Percentiles rank a stretch among this genome's conserved stretches.
phyloP scores from a whole-genome alignment of 495 filamentous ascomycete species.

The Cryomyces antarcticus region DNA sequence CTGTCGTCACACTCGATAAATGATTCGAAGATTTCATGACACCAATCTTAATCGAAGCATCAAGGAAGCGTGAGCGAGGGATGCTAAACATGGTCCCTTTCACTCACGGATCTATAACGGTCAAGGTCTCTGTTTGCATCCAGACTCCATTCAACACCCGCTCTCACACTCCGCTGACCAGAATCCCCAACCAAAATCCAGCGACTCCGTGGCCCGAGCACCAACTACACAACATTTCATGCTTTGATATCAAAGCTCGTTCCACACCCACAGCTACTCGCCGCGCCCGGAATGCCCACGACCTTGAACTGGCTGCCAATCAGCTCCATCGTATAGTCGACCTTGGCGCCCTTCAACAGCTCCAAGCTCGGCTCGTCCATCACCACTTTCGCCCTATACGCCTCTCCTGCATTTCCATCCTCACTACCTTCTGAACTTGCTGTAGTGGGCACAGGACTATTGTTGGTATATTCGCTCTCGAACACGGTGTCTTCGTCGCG shows the following conservation, averaged over 20 bases:
- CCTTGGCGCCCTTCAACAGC: conserved; percentile 73
- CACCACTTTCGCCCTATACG: conserved; percentile 56
- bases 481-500: conserved; percentile 62
- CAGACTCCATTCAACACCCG: no score
- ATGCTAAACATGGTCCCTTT: no score
- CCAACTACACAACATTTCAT: conserved; percentile 6
- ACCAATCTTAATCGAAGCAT: no score
- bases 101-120: no score
- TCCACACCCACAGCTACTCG: conserved; percentile 90
- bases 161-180: no score
- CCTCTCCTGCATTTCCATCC: conserved; percentile 6
- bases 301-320: conserved; percentile 98
- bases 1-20: no score
- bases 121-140: no score
- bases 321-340: conserved; percentile 90
- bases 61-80: no score
- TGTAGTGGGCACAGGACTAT: background rate
- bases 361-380: conserved; percentile 79
- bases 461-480: conserved; percentile 7
- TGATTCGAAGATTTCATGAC: no score
- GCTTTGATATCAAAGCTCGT: conserved; percentile 89
- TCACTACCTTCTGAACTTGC: conserved; percentile 1
- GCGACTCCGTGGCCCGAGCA: no score
- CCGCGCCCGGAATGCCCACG: conserved; percentile 73
- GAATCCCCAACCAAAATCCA: no score